These are phyloP conservation scores for Paraleonurus japonicus DNA, from an alignment of 257 asterid genomes.

Conservation along the genomic window DNA sequence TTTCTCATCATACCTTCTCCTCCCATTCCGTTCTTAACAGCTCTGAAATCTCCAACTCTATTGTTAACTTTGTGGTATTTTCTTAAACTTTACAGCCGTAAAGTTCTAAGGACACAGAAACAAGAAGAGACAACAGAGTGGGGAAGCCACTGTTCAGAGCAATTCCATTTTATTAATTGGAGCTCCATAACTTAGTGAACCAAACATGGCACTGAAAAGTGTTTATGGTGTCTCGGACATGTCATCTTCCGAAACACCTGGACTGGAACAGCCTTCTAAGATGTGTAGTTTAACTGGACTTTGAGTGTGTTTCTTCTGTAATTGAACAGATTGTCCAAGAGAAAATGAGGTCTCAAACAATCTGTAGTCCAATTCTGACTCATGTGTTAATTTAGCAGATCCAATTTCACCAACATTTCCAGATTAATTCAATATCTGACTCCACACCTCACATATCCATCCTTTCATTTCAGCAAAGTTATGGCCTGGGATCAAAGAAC, in stretches of 20 bases:
- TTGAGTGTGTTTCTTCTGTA: constrained; percentile 30
- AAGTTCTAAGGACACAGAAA: background rate
- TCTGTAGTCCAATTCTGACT: constrained; percentile 36
- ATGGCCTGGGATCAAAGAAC: constrained; percentile 26
- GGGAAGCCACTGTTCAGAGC: background rate
- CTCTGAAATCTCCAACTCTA: background rate
- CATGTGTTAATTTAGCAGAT: constrained; percentile 34
- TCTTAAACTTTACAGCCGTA: background rate
- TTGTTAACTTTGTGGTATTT: background rate
- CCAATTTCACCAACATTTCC: constrained; percentile 35
- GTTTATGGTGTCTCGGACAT: too few relatives aligned
- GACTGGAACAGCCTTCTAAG: constrained; percentile 34
- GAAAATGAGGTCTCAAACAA: constrained; percentile 37
- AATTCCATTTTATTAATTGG: too few relatives aligned
- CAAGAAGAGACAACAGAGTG: background rate
- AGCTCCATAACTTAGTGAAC: too few relatives aligned
- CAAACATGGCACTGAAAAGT: too few relatives aligned
- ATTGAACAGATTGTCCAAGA: constrained; percentile 33
- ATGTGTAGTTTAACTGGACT: constrained; percentile 29
- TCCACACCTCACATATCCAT: constrained; percentile 61
- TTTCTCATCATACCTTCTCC: background rate
- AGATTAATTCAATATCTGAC: constrained; percentile 69
- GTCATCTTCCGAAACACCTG: constrained; percentile 35
- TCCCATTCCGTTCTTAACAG: background rate
- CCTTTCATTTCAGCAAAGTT: constrained; percentile 39